Base-by-base conservation (phyloP, 2,329 filamentous ascomycete genomes). In the Penicillium hordei region DNA sequence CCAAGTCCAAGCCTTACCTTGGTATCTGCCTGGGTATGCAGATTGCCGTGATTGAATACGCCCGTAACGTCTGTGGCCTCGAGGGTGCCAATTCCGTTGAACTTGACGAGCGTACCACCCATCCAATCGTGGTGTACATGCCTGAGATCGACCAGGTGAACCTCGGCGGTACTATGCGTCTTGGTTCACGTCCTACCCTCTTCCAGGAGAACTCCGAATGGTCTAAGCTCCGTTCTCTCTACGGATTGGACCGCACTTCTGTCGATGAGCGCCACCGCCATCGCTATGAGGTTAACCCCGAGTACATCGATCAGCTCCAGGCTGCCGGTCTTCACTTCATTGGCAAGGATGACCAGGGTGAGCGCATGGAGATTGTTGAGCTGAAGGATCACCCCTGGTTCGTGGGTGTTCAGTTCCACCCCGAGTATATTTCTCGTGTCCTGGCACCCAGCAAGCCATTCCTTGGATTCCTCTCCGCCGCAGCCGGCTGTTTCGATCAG, bases 21-120 rank as follows among this genome's bases (percentile, higher is more conserved):
- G 93, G 94, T 58, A 89, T 97, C 62, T 97, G 93, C 73, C 80
- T 97, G 27, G 92, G 91, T 58, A 91, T 96, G 87, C 94, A 97
- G 74, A 84, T 96, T 49, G 93, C 93, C 19, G 91, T 96, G 45
- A 89, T 97, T 65, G 93, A 97, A 75, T 90, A 86, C 66, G 91
- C 92, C 1, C 86, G 91, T 40, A 87, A 90, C 63, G 79, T 93
- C 1, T 89, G 87, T 75, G 84, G 84, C 23, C 81, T 91, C 60
- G 73, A 76, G 7, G 75, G 79, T 44, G 85, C 84, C 0, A 80
- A 79, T 5, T 83, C 80, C 3, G 80, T 79, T 55, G 85, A 87
- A 64, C 82, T 87, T 63, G 75, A 83, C 49, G 72, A 76, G 23
- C 60, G 72, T 13, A 83, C 86, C n/a, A 78, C 85, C 43, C 81